Conservation (phyloP, 1,139 yeast genomes). For the Candida albicans region DNA sequence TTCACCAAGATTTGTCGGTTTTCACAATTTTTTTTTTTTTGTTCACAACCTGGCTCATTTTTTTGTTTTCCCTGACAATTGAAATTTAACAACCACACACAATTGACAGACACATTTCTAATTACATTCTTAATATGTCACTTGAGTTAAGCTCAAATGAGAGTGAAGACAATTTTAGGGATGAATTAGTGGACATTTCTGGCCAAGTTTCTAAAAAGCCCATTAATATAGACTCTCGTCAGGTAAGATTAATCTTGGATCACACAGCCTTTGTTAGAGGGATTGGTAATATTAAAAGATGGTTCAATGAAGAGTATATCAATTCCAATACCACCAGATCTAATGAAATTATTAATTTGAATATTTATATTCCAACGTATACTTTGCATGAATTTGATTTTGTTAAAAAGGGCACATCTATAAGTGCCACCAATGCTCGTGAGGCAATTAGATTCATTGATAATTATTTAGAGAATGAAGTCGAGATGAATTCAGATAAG, state of each 20-base stretch:
- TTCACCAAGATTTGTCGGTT: too few relatives aligned
- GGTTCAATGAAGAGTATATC: conserved; percentile 48
- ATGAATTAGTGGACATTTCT: conserved; percentile 12
- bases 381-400: conserved; percentile 59
- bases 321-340: conserved; percentile 19
- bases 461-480: conserved; percentile 24
- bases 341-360: conserved; percentile 24
- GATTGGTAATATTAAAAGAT: conserved; percentile 56
- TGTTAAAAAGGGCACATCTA: conserved; percentile 53
- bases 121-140: conserved; percentile 11
- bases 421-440: conserved; percentile 56
- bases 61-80: too few relatives aligned
- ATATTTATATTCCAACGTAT: conserved; percentile 49
- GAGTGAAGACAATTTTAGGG: conserved; percentile 9
- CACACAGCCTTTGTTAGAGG: conserved; percentile 62
- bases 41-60: too few relatives aligned
- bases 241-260: conserved; percentile 45
- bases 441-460: conserved; percentile 59
- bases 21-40: too few relatives aligned
- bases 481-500: conserved; percentile 13
- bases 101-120: not conserved
- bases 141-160: conserved; percentile 10
- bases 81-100: not conserved
- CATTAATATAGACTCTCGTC: conserved; percentile 5
- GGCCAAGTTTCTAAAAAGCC: not conserved